Base-by-base conservation (phyloP, 1,139 yeast species). In the Spathaspora sp. region DNA sequence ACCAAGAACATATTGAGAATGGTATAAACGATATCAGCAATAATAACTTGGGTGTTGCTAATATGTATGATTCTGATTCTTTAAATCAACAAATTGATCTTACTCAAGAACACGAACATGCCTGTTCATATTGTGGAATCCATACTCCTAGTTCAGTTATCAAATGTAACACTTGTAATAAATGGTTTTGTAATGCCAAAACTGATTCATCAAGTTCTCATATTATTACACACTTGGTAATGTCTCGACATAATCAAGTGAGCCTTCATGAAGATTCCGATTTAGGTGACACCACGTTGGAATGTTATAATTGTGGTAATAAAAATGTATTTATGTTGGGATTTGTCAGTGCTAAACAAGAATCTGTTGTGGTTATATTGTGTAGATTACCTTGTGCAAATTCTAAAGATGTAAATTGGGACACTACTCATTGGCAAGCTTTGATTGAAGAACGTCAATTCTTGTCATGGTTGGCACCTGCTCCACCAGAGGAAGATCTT, bases 331-430 rank as follows among this genome's bases (percentile, higher is more conserved):
- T 91, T 58, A 74, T 86, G 26, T 71, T 91, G 41, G 98, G 98
- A 1, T 89, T 85, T 66, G 95, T 91, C 15, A 80, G 91, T 29
- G 97, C 97, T 4, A 89, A 88, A 57, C 81, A 84, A 50, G 96
- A 89, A 56, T 85, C 91, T 4, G 91, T 89, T 41, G 93, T 91
- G 53, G 96, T 91, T 8, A 78, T 90, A 39, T 69, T 91, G 43
- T 91, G 97, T 67, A 81, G 98, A 47, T 74, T 89, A 48, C 97
- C 97, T 0, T 91, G 97, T 65, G 89, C 97, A 0, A 89, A 84
- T 58, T 70, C 81, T 3, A 82, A 82, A 53, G 88, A 87, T 58
- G 64, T 74, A 9, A 82, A 84, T 56, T 91, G 97, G 97, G 96
- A 89, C 59, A 84, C 95, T 1, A 78, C 77, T 36, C 87, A 86